phyloP scores from a whole-genome alignment of 257 asterid species.

The Solanum sitiens region DNA sequence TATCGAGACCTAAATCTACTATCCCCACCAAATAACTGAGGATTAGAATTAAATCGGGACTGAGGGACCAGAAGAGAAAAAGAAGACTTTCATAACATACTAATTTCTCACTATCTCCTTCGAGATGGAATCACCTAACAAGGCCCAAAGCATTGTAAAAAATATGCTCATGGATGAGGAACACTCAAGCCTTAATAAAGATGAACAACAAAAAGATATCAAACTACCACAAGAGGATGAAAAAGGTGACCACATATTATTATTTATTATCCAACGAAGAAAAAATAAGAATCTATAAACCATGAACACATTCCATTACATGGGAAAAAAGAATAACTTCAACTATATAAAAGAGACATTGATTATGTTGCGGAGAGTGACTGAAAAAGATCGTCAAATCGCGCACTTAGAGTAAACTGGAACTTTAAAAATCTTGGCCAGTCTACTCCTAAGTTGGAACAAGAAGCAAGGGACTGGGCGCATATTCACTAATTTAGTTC shows the following conservation, averaged over 20 bases:
- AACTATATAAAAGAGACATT: background rate
- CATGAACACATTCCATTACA: background rate
- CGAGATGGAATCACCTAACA: too few species aligned
- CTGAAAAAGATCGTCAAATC: too few species aligned
- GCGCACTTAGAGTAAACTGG: background rate
- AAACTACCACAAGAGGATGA: too few species aligned
- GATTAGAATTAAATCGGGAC: too few species aligned
- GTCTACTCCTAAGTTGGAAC: background rate
- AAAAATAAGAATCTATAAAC: background rate
- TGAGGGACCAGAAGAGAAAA: too few species aligned
- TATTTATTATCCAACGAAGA: background rate
- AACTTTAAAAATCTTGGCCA: background rate
- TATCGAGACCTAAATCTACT: too few species aligned
- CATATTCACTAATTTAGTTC: background rate
- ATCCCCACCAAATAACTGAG: too few species aligned
- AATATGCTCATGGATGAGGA: too few species aligned
- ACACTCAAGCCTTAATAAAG: too few species aligned
- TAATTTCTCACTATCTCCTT: too few species aligned
- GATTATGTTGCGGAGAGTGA: background rate
- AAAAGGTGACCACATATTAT: background rate
- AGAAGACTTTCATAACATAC: too few species aligned
- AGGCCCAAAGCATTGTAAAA: background rate
- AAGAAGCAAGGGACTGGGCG: background rate
- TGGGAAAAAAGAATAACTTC: background rate
- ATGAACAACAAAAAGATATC: too few species aligned